Evolutionary conservation across 108 stramenopile species (phyloP).

Genomic region (Nitzschia sp.): DNA sequence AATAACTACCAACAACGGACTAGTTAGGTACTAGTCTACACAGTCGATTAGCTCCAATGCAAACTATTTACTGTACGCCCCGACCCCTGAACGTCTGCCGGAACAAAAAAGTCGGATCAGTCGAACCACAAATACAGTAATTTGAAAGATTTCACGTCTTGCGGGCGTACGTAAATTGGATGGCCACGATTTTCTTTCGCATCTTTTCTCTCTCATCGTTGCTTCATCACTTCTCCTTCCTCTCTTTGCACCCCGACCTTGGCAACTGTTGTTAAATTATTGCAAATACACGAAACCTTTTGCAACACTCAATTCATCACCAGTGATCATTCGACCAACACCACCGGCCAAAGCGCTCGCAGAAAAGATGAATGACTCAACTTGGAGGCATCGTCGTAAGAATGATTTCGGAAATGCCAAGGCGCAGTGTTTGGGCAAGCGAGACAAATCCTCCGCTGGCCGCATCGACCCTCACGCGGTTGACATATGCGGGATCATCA

Average conservation of each 20-base stretch:
- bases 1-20: too few species aligned
- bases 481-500: conserved; percentile 76
- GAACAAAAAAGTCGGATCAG: too few species aligned
- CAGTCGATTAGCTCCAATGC: too few species aligned
- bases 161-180: background rate
- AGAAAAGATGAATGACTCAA: conserved; percentile 10
- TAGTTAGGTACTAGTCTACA: too few species aligned
- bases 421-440: conserved; percentile 66
- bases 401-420: conserved; percentile 77
- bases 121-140: too few species aligned
- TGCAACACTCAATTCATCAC: too few species aligned
- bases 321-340: too few species aligned
- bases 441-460: conserved; percentile 82
- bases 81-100: too few species aligned
- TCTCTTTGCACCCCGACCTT: background rate
- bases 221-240: background rate
- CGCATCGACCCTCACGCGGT: conserved; percentile 86
- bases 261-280: background rate
- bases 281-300: background rate
- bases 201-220: background rate
- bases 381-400: conserved; percentile 29
- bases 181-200: background rate
- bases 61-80: too few species aligned
- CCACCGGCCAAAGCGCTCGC: background rate
- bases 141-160: too few species aligned